Conservation (phyloP, 1,139 yeast species). For the Pichia inconspicua region DNA sequence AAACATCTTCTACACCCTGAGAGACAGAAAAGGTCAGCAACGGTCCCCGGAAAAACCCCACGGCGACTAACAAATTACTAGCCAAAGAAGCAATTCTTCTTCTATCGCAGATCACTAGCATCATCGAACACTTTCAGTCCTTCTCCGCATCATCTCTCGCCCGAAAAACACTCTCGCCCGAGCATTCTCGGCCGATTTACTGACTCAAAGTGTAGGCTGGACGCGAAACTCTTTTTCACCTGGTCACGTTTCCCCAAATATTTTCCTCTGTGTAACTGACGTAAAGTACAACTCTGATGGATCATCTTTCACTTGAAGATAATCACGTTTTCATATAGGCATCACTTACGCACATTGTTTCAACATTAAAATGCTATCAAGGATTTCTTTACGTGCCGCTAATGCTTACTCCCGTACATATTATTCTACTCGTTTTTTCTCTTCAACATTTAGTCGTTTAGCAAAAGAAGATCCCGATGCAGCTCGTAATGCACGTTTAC, state of each 20-base stretch:
- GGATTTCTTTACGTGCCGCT: not conserved
- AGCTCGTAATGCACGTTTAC: conserved; percentile 7
- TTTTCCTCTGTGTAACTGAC: too few relatives aligned
- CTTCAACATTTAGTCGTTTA: not conserved
- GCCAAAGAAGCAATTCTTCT: too few relatives aligned
- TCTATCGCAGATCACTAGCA: too few relatives aligned
- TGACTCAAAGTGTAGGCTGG: too few relatives aligned
- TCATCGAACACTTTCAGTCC: not conserved
- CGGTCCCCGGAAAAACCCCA: too few relatives aligned
- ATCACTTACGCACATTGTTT: not conserved
- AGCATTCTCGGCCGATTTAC: not conserved
- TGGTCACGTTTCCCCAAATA: too few relatives aligned
- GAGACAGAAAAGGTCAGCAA: too few relatives aligned
- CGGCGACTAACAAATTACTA: too few relatives aligned
- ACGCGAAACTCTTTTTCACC: too few relatives aligned
- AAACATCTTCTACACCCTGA: too few relatives aligned
- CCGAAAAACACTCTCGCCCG: not conserved
- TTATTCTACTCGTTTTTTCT: not conserved
- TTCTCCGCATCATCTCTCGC: not conserved
- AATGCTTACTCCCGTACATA: not conserved
- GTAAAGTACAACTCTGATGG: too few relatives aligned
- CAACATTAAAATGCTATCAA: not conserved
- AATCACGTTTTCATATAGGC: not conserved
- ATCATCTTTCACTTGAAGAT: too few relatives aligned
- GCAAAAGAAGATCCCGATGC: conserved; percentile 8